Percentiles rank a stretch among this genome's conserved stretches.
These are phyloP conservation scores for Grigorovia humatica DNA, from an alignment of 805 yeast genomes.

Conservation along the genomic window DNA sequence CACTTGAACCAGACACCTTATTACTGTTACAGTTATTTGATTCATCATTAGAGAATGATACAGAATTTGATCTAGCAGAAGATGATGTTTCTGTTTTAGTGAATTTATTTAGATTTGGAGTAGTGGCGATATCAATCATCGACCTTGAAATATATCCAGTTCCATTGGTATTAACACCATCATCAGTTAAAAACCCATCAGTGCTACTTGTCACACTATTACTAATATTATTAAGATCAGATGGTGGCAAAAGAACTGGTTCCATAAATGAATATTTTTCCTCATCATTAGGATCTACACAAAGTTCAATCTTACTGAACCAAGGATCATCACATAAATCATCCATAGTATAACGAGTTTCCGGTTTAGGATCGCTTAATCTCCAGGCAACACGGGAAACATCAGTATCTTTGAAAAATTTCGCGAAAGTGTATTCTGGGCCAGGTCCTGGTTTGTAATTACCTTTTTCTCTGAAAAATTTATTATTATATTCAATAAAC, in stretches of 20 bases:
- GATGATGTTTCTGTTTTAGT: neutral
- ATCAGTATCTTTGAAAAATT: slow-evolving; percentile 45
- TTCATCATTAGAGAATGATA: neutral
- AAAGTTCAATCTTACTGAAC: slow-evolving; percentile 50
- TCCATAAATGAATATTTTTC: slow-evolving; percentile 2
- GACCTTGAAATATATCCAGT: slow-evolving; percentile 10
- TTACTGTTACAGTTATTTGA: neutral
- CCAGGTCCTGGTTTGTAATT: slow-evolving; percentile 54
- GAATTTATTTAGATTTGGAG: slow-evolving; percentile 4
- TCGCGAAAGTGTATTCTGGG: slow-evolving; percentile 58
- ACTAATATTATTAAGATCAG: neutral
- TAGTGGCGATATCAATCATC: slow-evolving; percentile 19
- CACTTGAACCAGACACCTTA: neutral
- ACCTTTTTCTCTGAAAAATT: slow-evolving; percentile 37
- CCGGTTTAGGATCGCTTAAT: slow-evolving; percentile 52
- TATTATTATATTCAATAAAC: slow-evolving; percentile 31
- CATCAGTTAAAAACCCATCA: neutral
- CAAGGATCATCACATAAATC: slow-evolving; percentile 53
- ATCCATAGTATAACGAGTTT: slow-evolving; percentile 43
- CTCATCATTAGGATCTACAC: slow-evolving; percentile 25
- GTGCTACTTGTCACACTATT: neutral
- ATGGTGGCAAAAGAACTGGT: slow-evolving; percentile 1
- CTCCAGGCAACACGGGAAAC: slow-evolving; percentile 69
- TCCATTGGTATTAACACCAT: neutral
- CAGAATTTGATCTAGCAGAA: neutral